Conservation (phyloP, 1,284 basidiomycete species). For the Papiliotrema fonsecae region DNA sequence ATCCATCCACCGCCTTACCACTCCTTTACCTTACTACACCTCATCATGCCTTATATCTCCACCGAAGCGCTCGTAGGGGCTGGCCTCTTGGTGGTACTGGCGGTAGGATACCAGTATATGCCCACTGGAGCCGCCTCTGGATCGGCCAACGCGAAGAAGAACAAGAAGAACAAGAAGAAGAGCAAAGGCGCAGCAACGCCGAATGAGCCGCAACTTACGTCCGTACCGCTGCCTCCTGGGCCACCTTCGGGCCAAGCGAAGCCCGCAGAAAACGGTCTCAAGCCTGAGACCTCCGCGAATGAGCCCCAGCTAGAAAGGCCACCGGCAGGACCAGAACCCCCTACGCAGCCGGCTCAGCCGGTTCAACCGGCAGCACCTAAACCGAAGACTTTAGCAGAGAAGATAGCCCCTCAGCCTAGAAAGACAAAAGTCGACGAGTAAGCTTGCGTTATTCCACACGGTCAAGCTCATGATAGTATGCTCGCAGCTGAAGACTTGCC, state of each 20-base stretch:
- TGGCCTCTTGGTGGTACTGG: conserved; percentile 33
- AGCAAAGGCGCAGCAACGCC: neutral
- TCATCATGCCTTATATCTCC: conserved; percentile 43
- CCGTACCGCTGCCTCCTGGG: neutral
- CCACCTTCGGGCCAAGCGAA: neutral
- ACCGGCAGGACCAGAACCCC: neutral
- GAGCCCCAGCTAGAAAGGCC: neutral
- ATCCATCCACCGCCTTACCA: too few relatives aligned
- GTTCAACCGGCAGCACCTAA: conserved; percentile 8
- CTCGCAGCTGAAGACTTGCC: conserved; percentile 40
- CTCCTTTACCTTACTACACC: too few relatives aligned
- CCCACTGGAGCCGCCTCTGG: conserved; percentile 6
- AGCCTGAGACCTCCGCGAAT: neutral
- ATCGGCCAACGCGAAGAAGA: conserved; percentile 17
- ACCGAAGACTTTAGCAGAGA: conserved; percentile 41
- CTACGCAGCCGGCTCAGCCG: neutral
- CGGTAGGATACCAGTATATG: conserved; percentile 34
- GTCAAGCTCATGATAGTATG: conserved; percentile 27
- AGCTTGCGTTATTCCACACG: conserved; percentile 11
- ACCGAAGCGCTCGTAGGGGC: conserved; percentile 41
- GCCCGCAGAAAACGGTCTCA: neutral
- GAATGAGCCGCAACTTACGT: neutral
- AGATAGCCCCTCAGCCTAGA: conserved; percentile 35
- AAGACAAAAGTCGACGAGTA: conserved; percentile 46
- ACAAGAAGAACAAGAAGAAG: conserved; percentile 34